Evolutionary conservation across 176 grass and related monocot species (phyloP).

Genomic region (Eremochloa ophiuroides): DNA sequence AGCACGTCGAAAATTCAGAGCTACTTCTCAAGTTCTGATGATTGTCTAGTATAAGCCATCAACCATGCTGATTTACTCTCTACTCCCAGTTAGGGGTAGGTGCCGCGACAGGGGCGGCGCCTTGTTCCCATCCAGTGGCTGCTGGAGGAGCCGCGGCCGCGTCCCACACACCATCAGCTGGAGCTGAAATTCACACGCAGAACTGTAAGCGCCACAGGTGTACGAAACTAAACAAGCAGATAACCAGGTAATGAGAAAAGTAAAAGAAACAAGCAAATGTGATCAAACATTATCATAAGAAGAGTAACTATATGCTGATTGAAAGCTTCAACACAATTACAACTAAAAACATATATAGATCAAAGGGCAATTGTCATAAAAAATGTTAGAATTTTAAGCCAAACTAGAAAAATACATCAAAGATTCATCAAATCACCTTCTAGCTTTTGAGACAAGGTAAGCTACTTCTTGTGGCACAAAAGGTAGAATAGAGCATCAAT

Average conservation of each 20-base stretch:
- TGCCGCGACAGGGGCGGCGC: neutral
- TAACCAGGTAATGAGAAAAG: neutral
- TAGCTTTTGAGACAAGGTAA: neutral
- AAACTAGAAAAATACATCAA: neutral
- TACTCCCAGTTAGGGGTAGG: constrained; percentile 43
- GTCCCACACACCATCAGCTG: constrained; percentile 56
- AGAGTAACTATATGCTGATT: neutral
- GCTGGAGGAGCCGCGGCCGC: constrained; percentile 19
- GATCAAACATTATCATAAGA: neutral
- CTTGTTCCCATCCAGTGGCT: constrained; percentile 50
- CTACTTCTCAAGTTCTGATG: constrained; percentile 23
- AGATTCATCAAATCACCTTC: neutral
- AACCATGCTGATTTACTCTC: neutral
- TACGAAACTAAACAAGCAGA: neutral
- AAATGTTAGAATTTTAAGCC: neutral
- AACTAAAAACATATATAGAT: neutral
- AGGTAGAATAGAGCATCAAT: neutral
- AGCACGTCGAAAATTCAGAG: constrained; percentile 29
- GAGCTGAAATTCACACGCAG: constrained; percentile 28
- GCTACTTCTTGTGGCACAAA: too few species aligned
- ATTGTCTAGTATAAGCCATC: neutral
- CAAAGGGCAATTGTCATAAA: neutral
- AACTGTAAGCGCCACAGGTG: neutral
- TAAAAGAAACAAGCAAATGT: neutral
- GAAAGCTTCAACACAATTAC: neutral